Conservation (phyloP, 192 early-diverging fungal genomes). For the Coemansia sp. region DNA sequence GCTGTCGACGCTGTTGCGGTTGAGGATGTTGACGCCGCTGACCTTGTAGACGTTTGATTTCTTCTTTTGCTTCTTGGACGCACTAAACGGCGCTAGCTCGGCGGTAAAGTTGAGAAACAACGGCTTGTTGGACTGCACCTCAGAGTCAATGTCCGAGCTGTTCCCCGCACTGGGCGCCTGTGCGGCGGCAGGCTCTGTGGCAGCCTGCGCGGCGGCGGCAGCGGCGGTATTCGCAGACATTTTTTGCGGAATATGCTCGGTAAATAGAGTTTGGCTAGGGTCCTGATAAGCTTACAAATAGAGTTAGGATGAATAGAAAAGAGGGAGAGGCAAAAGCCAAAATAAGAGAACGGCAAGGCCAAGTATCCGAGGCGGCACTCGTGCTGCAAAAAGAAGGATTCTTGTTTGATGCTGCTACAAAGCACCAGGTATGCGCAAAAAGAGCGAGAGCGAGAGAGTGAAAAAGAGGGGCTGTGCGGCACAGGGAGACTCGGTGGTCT, state of each 20-base stretch:
- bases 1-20: constrained; percentile 63
- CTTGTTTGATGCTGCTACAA: too few species aligned
- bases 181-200: not conserved
- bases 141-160: constrained; percentile 39
- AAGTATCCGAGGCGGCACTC: too few species aligned
- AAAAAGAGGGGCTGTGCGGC: too few species aligned
- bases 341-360: too few species aligned
- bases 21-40: constrained; percentile 71
- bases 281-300: too few species aligned
- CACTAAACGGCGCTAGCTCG: constrained; percentile 42
- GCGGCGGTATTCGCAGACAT: constrained; percentile 1
- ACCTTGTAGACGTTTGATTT: constrained; percentile 56
- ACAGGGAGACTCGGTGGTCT: too few species aligned
- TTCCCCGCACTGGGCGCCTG: not conserved
- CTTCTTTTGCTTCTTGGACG: constrained; percentile 40
- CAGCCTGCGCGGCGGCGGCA: not conserved
- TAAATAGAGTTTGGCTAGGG: too few species aligned
- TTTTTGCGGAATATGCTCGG: too few species aligned
- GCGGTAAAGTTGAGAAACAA: constrained; percentile 55
- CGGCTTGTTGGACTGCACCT: constrained; percentile 50
- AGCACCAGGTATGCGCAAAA: constrained; percentile 7
- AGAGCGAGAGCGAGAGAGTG: too few species aligned
- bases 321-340: not conserved
- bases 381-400: too few species aligned
- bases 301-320: not conserved